Conservation (phyloP, 371 early-diverging fungal genomes). For the Mortierella sp. region DNA sequence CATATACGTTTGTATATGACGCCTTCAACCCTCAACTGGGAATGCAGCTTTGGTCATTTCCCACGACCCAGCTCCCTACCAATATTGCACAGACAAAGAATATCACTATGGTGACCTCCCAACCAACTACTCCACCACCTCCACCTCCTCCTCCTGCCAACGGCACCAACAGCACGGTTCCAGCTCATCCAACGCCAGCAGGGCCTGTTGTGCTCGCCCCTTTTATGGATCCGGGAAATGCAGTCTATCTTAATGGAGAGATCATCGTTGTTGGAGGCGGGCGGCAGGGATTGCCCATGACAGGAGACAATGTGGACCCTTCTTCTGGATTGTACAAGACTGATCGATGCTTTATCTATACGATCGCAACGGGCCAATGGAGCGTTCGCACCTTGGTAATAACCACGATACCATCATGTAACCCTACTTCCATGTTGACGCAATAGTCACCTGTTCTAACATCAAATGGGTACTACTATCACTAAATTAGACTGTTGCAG, state of each 20-base stretch:
- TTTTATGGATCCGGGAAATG: constrained; percentile 36
- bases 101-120: constrained; percentile 31
- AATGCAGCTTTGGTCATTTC: constrained; percentile 36
- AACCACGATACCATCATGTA: neutral
- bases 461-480: neutral
- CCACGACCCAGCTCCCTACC: constrained; percentile 17
- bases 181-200: constrained; percentile 5
- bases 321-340: constrained; percentile 40
- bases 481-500: constrained; percentile 22
- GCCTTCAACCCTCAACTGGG: constrained; percentile 40
- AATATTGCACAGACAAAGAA: constrained; percentile 30
- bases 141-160: constrained; percentile 21
- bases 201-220: constrained; percentile 12
- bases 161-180: constrained; percentile 21
- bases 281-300: constrained; percentile 1
- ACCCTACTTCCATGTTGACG: neutral
- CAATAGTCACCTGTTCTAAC: neutral
- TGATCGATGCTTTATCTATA: constrained; percentile 48
- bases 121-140: constrained; percentile 14
- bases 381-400: constrained; percentile 31
- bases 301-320: constrained; percentile 31
- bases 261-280: constrained; percentile 50
- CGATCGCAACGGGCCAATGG: constrained; percentile 32
- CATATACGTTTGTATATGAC: constrained; percentile 49
- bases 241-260: constrained; percentile 35